Evolutionary conservation across 2,329 filamentous ascomycete genomes (phyloP).

Genomic region (Penicillium brevicompactum): DNA sequence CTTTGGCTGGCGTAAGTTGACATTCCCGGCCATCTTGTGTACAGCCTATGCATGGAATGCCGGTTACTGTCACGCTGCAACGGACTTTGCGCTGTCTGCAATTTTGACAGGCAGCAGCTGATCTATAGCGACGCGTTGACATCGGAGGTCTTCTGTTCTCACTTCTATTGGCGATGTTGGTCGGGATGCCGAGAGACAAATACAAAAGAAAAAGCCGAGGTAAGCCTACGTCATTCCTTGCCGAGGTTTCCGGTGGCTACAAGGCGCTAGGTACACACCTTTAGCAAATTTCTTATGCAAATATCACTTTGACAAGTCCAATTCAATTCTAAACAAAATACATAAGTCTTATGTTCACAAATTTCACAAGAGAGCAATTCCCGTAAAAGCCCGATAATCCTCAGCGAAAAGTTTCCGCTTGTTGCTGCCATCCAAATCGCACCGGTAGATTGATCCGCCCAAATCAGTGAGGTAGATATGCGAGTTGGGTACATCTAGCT

Average conservation of each 20-base stretch:
- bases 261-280: background rate
- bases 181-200: background rate
- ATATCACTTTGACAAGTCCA: background rate
- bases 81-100: slow-evolving; percentile 26
- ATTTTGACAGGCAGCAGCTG: slow-evolving; percentile 20
- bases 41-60: slow-evolving; percentile 33
- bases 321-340: background rate
- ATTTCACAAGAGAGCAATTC: slow-evolving; percentile 10
- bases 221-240: background rate
- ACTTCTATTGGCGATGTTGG: background rate
- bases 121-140: slow-evolving; percentile 17
- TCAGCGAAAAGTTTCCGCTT: slow-evolving; percentile 1
- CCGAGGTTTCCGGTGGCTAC: background rate
- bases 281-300: background rate
- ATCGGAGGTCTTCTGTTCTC: background rate
- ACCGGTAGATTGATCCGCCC: slow-evolving; percentile 30
- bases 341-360: background rate
- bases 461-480: slow-evolving; percentile 32
- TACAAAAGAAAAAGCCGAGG: background rate
- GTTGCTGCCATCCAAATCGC: slow-evolving; percentile 15
- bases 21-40: slow-evolving; percentile 31
- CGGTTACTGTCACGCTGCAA: slow-evolving; percentile 25
- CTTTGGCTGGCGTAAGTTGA: slow-evolving; percentile 24
- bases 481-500: slow-evolving; percentile 20
- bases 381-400: slow-evolving; percentile 20